Percentiles rank a stretch among this genome's conserved stretches.
Evolutionary conservation across 345 rosid genomes (phyloP).

Genomic region (Populus pruinosa): DNA sequence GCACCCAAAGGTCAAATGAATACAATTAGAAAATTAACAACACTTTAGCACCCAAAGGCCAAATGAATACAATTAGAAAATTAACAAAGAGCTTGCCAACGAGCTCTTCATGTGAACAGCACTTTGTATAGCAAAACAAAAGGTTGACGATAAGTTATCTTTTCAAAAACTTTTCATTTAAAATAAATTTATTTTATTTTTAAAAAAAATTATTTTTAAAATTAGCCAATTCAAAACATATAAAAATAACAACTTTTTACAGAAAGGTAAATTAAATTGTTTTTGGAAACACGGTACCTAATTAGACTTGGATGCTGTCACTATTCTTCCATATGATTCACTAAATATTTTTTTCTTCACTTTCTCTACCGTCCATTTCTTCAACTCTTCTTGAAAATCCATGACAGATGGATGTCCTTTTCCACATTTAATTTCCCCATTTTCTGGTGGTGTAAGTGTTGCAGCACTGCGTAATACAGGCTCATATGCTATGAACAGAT

Average conservation of each 20-base stretch:
- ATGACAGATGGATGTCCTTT: not conserved
- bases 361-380: slow-evolving; percentile 10
- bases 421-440: not conserved
- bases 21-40: slow-evolving; percentile 3
- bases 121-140: not conserved
- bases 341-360: not conserved
- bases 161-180: no score
- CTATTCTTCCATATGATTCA: not conserved
- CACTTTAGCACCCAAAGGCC: not conserved
- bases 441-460: not conserved
- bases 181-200: no score
- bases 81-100: slow-evolving; percentile 6
- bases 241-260: no score
- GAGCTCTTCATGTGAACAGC: slow-evolving; percentile 15
- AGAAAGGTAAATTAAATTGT: no score
- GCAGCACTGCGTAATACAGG: not conserved
- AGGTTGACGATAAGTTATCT: no score
- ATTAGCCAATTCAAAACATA: no score
- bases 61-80: slow-evolving; percentile 8
- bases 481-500: not conserved
- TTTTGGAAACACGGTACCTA: no score
- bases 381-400: not conserved
- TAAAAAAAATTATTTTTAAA: no score
- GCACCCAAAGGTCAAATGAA: not conserved
- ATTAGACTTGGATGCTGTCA: not conserved